phyloP scores from a whole-genome alignment of 2,329 filamentous ascomycete genomes.

The Verticillium isaacii region DNA sequence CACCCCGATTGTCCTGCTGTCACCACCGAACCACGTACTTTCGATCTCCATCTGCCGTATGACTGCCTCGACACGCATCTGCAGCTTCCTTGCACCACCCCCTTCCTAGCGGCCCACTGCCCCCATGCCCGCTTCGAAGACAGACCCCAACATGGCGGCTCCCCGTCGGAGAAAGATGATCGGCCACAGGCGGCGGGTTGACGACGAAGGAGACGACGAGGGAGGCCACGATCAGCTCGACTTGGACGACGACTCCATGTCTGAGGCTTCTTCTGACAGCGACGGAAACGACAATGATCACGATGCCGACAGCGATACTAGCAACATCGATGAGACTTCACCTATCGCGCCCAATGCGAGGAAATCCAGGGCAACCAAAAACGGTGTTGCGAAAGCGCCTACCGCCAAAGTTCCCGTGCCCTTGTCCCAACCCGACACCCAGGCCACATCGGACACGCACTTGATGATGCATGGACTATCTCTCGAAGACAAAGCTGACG shows the following conservation, averaged over 20 bases:
- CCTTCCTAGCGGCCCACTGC: neutral
- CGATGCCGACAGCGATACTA: conserved; percentile 59
- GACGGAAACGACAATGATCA: conserved; percentile 58
- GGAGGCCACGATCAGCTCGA: conserved; percentile 50
- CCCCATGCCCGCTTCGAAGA: neutral
- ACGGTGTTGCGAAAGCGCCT: conserved; percentile 33
- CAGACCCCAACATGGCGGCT: conserved; percentile 35
- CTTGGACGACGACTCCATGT: conserved; percentile 61
- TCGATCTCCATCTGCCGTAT: neutral
- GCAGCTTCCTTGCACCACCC: neutral
- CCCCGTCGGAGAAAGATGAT: conserved; percentile 61
- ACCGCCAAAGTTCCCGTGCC: conserved; percentile 3
- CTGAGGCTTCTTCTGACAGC: conserved; percentile 57
- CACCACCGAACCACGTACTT: neutral
- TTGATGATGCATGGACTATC: conserved; percentile 53
- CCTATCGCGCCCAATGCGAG: conserved; percentile 39
- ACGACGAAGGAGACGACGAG: conserved; percentile 69
- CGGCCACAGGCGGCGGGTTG: conserved; percentile 62
- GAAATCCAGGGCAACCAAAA: conserved; percentile 29
- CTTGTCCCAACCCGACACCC: conserved; percentile 24
- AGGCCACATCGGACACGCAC: conserved; percentile 47
- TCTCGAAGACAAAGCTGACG: conserved; percentile 35
- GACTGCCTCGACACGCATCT: neutral
- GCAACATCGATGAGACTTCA: conserved; percentile 53
- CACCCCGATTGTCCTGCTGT: neutral